Evolutionary conservation across 495 filamentous ascomycete species (phyloP), one percentile per base, ranked within the genome.

Genomic region (Xylaria longipes): DNA sequence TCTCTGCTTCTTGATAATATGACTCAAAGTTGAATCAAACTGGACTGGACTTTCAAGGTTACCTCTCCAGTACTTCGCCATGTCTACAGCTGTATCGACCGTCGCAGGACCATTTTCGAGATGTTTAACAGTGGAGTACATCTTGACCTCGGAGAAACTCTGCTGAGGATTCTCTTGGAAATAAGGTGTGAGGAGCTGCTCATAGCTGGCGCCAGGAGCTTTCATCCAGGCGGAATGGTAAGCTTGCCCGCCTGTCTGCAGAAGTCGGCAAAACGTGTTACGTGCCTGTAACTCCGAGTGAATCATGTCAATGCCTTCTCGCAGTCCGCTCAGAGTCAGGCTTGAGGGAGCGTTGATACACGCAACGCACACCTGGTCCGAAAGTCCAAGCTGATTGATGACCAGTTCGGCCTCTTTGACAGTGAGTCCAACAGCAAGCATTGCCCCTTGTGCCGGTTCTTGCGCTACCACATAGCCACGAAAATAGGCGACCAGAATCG

Each of bases 1-100:
- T 17, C 22, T 56, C 11, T 25, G 1, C 2, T 74, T 69, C 8
- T 58, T 67, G 57, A 79, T 17, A 8, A 84, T 46, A 14, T 72
- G 67, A 31, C 8, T 12, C 0, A 84, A 29, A 7, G 79, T 80
- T 1, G 78, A 60, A 0, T 78, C 75, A 71, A 88, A 88, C 29
- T 77, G 81, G 3, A 88, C 87, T 0, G 85, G 79, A 8, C 78
- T 77, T 5, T 86, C 82, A n/a, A 88, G 77, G 66, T 88, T 89
- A 9, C 80, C 61, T 1, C 85, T 77, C 85, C 85, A 87, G 71
- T 87, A 85, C 58, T 31, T 6, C 37, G 72, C 35, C 27, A 74
- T 74, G 33, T 73, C 43, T 54, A 75, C 63, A 65, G 69, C 58
- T 3, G 66, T 65, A 54, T 52, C 54, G 48, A 75, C 3, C 5